Evolutionary conservation across 768 basidiomycete species (phyloP), one percentile per base, ranked within the genome.

Genomic region (Suillus spraguei): DNA sequence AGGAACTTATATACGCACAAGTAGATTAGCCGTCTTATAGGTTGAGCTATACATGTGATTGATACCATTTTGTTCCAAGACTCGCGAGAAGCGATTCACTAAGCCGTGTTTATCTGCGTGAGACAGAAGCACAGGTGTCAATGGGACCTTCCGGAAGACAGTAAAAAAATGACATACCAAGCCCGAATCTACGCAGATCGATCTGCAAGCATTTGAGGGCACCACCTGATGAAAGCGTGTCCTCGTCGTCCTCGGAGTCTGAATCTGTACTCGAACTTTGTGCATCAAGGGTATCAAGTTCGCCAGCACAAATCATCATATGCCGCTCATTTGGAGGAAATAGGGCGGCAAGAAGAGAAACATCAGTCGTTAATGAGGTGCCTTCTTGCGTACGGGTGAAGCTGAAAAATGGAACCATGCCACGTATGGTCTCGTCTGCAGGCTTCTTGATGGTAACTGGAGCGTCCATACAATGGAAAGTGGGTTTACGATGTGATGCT

Each of bases 21-120:
- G 78, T 38, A 94, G 74, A 74, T 94, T 93, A 62, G 91, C 91
- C 7, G 89, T 90, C 76, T 90, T 90, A 72, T 86, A 89, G n/a
- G 91, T 92, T 50, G 90, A 91, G 63, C 87, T 89, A 71, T 92
- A 93, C 85, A 93, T 89, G 71, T 92, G 90, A 76, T 92, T 90
- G 71, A 94, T 88, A 13, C 85, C 84, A 68, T 88, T 88, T 66
- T 85, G 81, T 62, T 89, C 88, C 14, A 93, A 83, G 24, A 91
- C 83, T 9, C 84, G 84, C 24, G 91, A 91, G 71, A 91, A 91
- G 44, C 87, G 85, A 72, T 86, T 90, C 54, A 92, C 90, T 9
- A 94, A 81, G 39, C 92, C 92, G 66, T 90, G 83, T 68, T 90
- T 91, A 70, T 93, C 92, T 89, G 68, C 13, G 60, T 41, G 55